These are phyloP conservation scores for Kodamaea fungicola DNA, from an alignment of 1,139 yeast genomes.

Conservation along the genomic window DNA sequence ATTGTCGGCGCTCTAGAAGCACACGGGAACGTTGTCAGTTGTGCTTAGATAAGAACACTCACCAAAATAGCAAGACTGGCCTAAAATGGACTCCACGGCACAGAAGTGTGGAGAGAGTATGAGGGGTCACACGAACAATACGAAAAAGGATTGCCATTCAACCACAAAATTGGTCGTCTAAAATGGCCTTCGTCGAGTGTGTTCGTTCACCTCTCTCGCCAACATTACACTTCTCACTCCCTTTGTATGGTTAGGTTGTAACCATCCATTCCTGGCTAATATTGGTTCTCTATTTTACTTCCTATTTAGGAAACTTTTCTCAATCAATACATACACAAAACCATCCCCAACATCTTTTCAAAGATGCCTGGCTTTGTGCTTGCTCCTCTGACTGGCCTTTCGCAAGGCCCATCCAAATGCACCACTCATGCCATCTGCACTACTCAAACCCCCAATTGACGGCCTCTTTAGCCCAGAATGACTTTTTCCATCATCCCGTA, in stretches of 20 bases:
- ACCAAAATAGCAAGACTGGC: slow-evolving; percentile 9
- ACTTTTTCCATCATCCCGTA: not conserved
- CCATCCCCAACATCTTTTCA: not conserved
- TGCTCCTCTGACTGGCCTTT: no score
- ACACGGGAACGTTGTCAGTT: not conserved
- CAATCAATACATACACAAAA: not conserved
- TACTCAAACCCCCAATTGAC: no score
- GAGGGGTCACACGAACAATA: not conserved
- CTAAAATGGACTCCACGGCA: slow-evolving; percentile 15
- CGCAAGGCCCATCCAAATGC: no score
- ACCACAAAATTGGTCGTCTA: not conserved
- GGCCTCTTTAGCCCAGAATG: no score
- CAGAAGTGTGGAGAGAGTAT: not conserved
- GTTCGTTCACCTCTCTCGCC: no score
- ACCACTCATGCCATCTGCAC: no score
- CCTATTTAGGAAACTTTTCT: slow-evolving; percentile 18
- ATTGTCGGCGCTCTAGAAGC: not conserved
- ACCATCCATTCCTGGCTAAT: slow-evolving; percentile 16
- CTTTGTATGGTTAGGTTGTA: no score
- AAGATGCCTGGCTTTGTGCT: no score
- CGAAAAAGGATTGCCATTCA: not conserved
- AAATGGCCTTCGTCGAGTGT: no score
- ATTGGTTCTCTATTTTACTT: slow-evolving; percentile 13
- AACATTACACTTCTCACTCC: no score
- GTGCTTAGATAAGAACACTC: slow-evolving; percentile 2